Conservation (phyloP, 2,329 filamentous ascomycete genomes). For the Basipetospora sp. region DNA sequence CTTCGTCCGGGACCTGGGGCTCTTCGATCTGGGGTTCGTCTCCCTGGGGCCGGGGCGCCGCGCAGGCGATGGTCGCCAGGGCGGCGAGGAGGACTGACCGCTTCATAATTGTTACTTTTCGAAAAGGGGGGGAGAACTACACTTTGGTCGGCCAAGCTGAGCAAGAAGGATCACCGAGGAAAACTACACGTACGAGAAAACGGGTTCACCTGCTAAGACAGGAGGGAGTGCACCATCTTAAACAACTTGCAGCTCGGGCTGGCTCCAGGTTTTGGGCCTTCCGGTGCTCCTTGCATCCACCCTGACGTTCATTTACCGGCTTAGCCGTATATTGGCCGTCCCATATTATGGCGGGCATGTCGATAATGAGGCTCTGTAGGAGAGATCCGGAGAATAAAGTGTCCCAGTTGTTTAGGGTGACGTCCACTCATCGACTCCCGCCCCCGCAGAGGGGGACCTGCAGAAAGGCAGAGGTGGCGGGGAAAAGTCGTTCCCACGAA, state of each 20-base stretch:
- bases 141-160: too few relatives aligned
- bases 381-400: too few relatives aligned
- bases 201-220: neutral
- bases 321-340: conserved; percentile 5
- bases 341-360: neutral
- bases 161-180: too few relatives aligned
- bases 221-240: neutral
- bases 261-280: neutral
- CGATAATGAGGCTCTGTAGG: conserved; percentile 1
- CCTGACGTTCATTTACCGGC: conserved; percentile 3
- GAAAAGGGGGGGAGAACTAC: too few relatives aligned
- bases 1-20: neutral
- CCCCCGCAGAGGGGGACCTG: too few relatives aligned
- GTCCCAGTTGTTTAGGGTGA: too few relatives aligned
- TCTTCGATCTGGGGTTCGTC: neutral
- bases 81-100: neutral
- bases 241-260: neutral
- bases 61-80: conserved; percentile 1
- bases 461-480: too few relatives aligned
- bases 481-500: too few relatives aligned
- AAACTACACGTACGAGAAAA: too few relatives aligned
- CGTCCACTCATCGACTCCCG: too few relatives aligned
- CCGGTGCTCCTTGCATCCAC: neutral
- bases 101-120: too few relatives aligned
- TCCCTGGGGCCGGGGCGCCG: conserved; percentile 4